phyloP scores from a whole-genome alignment of 345 rosid species.

The Zanthoxylum bungeanum region DNA sequence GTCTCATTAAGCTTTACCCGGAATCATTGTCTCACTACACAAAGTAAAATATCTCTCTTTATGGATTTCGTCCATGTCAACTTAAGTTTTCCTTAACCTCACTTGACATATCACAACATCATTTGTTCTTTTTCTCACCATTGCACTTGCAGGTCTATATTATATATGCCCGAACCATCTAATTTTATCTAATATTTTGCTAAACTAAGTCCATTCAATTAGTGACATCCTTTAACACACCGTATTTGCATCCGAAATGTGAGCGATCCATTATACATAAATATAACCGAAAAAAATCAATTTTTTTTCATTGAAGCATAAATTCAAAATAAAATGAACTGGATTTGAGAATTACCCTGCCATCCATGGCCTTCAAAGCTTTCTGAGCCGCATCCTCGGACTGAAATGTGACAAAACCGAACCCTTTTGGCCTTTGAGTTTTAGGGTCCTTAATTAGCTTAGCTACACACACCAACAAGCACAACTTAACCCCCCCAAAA shows the following conservation, averaged over 20 bases:
- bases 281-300: neutral
- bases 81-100: too few species aligned
- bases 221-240: neutral
- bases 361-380: slow-evolving; percentile 61
- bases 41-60: too few species aligned
- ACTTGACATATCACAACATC: too few species aligned
- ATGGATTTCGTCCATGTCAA: too few species aligned
- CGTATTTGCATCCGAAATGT: neutral
- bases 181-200: neutral
- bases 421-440: slow-evolving; percentile 69
- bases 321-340: neutral
- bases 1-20: too few species aligned
- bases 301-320: neutral
- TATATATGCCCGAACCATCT: too few species aligned
- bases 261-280: neutral
- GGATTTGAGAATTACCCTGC: slow-evolving; percentile 38
- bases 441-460: slow-evolving; percentile 42
- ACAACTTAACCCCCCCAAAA: neutral
- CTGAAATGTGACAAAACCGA: slow-evolving; percentile 60
- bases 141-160: too few species aligned
- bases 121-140: too few species aligned
- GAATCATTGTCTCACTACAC: too few species aligned
- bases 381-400: slow-evolving; percentile 52
- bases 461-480: slow-evolving; percentile 31
- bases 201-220: neutral